A percentile compares a stretch with the other conserved stretches of the same genome.
Evolutionary conservation across 2,329 filamentous ascomycete genomes (phyloP).

Genomic region (Cladosporium austrohemisphaericum): DNA sequence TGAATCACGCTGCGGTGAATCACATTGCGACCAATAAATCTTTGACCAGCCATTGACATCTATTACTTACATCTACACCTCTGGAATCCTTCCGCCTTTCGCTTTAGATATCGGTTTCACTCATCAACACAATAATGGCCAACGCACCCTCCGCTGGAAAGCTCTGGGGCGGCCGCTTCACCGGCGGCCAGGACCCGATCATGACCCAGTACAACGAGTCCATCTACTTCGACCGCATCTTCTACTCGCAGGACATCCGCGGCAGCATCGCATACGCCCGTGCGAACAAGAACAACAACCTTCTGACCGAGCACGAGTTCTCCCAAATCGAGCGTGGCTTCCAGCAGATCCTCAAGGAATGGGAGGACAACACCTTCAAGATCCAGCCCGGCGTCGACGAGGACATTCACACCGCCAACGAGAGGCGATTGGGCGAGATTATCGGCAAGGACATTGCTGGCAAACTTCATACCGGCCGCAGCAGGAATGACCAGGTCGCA

Average conservation of each 20-base stretch:
- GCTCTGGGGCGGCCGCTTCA: slow-evolving; percentile 62
- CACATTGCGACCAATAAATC: too few relatives aligned
- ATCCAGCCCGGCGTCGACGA: slow-evolving; percentile 49
- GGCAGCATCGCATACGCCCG: slow-evolving; percentile 78
- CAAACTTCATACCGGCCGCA: slow-evolving; percentile 84
- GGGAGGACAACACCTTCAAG: slow-evolving; percentile 43
- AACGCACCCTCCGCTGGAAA: slow-evolving; percentile 36
- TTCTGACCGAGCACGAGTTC: slow-evolving; percentile 71
- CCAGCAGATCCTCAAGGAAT: slow-evolving; percentile 51
- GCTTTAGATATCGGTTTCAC: too few relatives aligned
- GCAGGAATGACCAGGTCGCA: slow-evolving; percentile 85
- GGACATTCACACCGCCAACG: slow-evolving; percentile 55
- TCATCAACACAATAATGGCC: slow-evolving; percentile 17
- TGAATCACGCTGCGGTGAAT: too few relatives aligned
- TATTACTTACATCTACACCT: background rate
- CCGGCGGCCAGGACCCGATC: slow-evolving; percentile 73
- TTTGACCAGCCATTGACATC: slow-evolving; percentile 11
- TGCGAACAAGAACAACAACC: slow-evolving; percentile 71
- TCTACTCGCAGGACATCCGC: slow-evolving; percentile 76
- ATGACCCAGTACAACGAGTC: slow-evolving; percentile 84
- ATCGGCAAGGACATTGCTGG: slow-evolving; percentile 82
- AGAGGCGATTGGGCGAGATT: slow-evolving; percentile 64
- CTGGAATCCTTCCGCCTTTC: background rate
- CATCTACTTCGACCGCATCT: slow-evolving; percentile 71
- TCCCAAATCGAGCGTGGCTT: slow-evolving; percentile 69